Conservation (phyloP, 2,329 filamentous ascomycete genomes). For the Trichophyton schoenleinii region DNA sequence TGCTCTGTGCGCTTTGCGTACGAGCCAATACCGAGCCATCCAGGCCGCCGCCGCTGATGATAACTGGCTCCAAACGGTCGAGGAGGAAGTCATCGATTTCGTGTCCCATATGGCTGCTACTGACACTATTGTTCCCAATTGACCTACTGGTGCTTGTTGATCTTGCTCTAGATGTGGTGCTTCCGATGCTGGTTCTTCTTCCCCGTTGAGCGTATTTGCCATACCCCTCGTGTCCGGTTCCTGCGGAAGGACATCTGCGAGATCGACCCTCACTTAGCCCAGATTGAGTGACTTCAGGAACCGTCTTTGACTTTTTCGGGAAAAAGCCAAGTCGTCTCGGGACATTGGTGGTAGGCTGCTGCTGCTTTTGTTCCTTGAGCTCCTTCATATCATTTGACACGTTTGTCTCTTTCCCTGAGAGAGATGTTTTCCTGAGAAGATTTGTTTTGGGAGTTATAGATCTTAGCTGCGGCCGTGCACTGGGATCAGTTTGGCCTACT, state of each 20-base stretch:
- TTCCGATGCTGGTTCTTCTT: conserved; percentile 32
- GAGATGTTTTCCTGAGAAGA: conserved; percentile 17
- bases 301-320: conserved; percentile 55
- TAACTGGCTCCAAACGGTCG: conserved; percentile 37
- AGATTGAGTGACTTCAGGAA: conserved; percentile 38
- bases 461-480: conserved; percentile 14
- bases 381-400: conserved; percentile 11
- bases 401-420: conserved; percentile 11
- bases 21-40: conserved; percentile 23
- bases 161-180: conserved; percentile 28
- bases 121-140: conserved; percentile 29
- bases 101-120: conserved; percentile 26
- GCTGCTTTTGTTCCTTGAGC: conserved; percentile 22
- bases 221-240: conserved; percentile 75
- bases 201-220: conserved; percentile 36
- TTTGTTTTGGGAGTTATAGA: conserved; percentile 20
- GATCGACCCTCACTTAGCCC: conserved; percentile 29
- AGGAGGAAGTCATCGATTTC: conserved; percentile 39
- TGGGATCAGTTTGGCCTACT: conserved; percentile 3
- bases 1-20: conserved; percentile 31
- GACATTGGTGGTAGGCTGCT: conserved; percentile 17
- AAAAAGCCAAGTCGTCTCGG: conserved; percentile 66
- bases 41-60: conserved; percentile 36
- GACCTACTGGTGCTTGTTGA: conserved; percentile 32
- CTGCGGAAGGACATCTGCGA: conserved; percentile 71